Evolutionary conservation across 1,284 basidiomycete species (phyloP), one percentile per base, ranked within the genome.

Genomic region (Wolfiporia cocos): DNA sequence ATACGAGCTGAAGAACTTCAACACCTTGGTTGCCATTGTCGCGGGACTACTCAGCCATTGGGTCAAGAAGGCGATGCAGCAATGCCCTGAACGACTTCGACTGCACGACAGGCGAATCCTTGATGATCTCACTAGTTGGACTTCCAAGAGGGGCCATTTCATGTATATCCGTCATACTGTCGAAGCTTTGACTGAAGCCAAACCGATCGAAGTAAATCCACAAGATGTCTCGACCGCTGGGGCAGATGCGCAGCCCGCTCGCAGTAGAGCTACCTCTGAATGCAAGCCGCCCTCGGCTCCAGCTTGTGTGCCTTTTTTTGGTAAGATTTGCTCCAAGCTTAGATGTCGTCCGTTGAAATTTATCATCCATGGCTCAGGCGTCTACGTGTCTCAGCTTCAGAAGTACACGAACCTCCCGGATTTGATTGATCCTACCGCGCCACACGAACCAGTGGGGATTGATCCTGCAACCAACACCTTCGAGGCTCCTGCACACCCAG

Each of bases 11-110:
- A 83, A 77, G 57, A 94, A 87, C 66, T 92, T 88, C 65, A 81
- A 83, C 48, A 83, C 86, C 1, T 59, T 94, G 34, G 81, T 85
- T 1, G 89, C 91, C 34, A 81, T 95, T 49, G 78, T 95, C 41
- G 75, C 82, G 15, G 92, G 86, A 3, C 69, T 96, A 31, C 76
- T 78, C 40, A 83, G 75, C 47, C 78, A 82, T 6, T 85, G 79
- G 75, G 82, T 92, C 3, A 69, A 69, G 32, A 71, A 67, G 52
- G 78, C 83, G 2, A 81, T 92, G 71, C 67, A 71, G 40, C 77
- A 78, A 41, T 72, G 74, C 14, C 88, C 85, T 83, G 67, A 68
- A 26, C 74, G 78, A 15, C 68, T 93, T 15, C 78, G 81, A 4
- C 68, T 74, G 14, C 87, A 79, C 71, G 90, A 94, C 58, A 74